phyloP scores from a whole-genome alignment of 2,329 filamentous ascomycete species.

The Fusarium abutilonis region DNA sequence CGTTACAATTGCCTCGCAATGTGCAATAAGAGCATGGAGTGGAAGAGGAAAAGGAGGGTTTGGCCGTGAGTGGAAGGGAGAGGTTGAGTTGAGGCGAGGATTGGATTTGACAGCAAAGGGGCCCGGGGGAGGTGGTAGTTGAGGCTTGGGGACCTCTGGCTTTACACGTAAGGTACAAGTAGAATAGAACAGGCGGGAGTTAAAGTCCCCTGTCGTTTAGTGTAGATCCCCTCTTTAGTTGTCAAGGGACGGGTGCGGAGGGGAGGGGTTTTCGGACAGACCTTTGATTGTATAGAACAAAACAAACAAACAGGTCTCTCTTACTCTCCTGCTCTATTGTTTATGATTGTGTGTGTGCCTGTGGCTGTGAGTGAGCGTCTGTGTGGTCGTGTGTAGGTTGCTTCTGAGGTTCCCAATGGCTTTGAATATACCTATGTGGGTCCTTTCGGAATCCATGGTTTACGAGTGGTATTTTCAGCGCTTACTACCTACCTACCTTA shows the following conservation, averaged over 20 bases:
- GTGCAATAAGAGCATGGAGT: conserved; percentile 51
- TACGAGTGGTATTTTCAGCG: conserved; percentile 1
- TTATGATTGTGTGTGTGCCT: neutral
- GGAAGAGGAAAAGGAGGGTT: conserved; percentile 40
- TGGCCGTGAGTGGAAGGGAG: conserved; percentile 44
- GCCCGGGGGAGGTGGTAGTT: conserved; percentile 45
- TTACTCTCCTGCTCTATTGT: neutral
- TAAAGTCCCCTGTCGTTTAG: conserved; percentile 48
- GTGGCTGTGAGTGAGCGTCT: conserved; percentile 7
- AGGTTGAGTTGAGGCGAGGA: conserved; percentile 43
- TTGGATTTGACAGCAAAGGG: conserved; percentile 43
- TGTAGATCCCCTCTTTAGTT: conserved; percentile 3
- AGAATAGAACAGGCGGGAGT: neutral
- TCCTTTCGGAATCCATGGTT: neutral
- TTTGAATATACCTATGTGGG: conserved; percentile 15
- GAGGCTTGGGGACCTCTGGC: conserved; percentile 52
- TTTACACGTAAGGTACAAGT: neutral
- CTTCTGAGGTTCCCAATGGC: neutral
- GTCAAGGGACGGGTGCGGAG: conserved; percentile 6
- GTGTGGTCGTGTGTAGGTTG: conserved; percentile 14
- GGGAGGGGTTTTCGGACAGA: conserved; percentile 7
- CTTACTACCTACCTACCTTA: neutral
- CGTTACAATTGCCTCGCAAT: conserved; percentile 54
- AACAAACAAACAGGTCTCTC: neutral
- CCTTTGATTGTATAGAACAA: neutral